These are phyloP conservation scores for Penicillium dipodomyicola DNA, from an alignment of 495 filamentous ascomycete genomes.

Conservation along the genomic window DNA sequence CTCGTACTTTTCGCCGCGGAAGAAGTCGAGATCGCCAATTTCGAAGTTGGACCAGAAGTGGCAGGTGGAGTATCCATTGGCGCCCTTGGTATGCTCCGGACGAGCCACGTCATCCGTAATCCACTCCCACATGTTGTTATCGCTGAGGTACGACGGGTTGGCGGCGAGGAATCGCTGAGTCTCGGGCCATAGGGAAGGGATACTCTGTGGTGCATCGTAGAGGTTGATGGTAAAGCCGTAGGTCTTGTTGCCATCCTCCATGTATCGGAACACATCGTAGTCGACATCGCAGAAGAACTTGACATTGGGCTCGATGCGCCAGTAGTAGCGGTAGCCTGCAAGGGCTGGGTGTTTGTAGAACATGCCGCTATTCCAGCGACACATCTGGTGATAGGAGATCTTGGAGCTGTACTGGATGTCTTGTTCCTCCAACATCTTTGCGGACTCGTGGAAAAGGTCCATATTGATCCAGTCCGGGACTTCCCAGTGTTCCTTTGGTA, in stretches of 20 bases:
- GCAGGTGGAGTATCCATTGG: slow-evolving; percentile 96
- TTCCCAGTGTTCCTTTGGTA: slow-evolving; percentile 94
- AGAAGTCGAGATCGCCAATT: slow-evolving; percentile 93
- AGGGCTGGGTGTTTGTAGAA: slow-evolving; percentile 97
- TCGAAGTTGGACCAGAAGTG: slow-evolving; percentile 99
- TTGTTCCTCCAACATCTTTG: slow-evolving; percentile 76
- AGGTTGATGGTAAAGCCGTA: slow-evolving; percentile 99
- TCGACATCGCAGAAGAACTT: slow-evolving; percentile 99
- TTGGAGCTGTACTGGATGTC: slow-evolving; percentile 84
- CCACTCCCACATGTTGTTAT: slow-evolving; percentile 86
- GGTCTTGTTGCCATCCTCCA: slow-evolving; percentile 95
- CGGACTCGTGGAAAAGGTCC: slow-evolving; percentile 80
- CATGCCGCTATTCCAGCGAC: slow-evolving; percentile 96
- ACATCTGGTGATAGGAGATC: slow-evolving; percentile 98
- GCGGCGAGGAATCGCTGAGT: slow-evolving; percentile 82
- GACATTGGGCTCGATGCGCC: slow-evolving; percentile 98
- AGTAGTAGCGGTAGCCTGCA: slow-evolving; percentile 82
- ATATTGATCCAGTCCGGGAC: slow-evolving; percentile 88
- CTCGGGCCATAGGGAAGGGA: slow-evolving; percentile 92
- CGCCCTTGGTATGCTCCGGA: slow-evolving; percentile 74
- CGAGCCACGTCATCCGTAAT: slow-evolving; percentile 72
- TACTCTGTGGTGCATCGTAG: slow-evolving; percentile 83
- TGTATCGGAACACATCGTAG: slow-evolving; percentile 98
- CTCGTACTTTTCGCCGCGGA: slow-evolving; percentile 85
- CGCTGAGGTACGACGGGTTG: slow-evolving; percentile 76